Base-by-base conservation (phyloP, 495 filamentous ascomycete species). In the Elasticomyces elasticus region DNA sequence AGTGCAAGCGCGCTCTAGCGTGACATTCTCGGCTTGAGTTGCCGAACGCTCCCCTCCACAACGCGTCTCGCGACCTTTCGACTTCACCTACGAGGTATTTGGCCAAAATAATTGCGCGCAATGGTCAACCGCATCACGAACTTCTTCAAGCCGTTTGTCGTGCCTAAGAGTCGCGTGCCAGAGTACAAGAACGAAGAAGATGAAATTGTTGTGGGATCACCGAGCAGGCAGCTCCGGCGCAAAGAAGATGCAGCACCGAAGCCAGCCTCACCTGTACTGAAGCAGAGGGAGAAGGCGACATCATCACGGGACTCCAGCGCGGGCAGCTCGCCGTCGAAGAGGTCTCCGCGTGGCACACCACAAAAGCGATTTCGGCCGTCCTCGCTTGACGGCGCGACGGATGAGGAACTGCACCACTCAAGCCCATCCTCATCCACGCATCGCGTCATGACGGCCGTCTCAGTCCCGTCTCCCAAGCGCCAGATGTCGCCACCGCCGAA, bases 111-210 rank as follows among this genome's bases (percentile, higher is more conserved):
- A 7, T 33, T 15, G 30, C 30, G 13, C 35, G 13, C 35, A 2
- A 40, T 40, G 35, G 35, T 40, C 35, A 40, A 40, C 35, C 35
- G 35, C 35, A 40, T 54, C 41, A 47, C 15, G 9, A 27, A 54
- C 52, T 54, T 54, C 43, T 54, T 54, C 43, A 46, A 48, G 19
- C 27, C 52, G 2, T 54, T 47, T 23, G 48, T 37, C 27, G 41
- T 54, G 17, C 52, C 52, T 12, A 46, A 48, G 30, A 48, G 19
- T 11, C 27, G 41, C 2, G 43, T 54, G 2, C 43, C 52, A 6
- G 41, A 23, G 4, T 3, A 35, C 9, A 27, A 22, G 12, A 6
- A 1, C 6, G 23, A 48, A 10, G 52, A 54, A 48, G 52, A 54
- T 15, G 52, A 47, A 43, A 54, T 54, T 27, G 24, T 54, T 15